These are phyloP conservation scores for Leccinellum albellum DNA, from an alignment of 768 basidiomycete species.

Conservation along the genomic window DNA sequence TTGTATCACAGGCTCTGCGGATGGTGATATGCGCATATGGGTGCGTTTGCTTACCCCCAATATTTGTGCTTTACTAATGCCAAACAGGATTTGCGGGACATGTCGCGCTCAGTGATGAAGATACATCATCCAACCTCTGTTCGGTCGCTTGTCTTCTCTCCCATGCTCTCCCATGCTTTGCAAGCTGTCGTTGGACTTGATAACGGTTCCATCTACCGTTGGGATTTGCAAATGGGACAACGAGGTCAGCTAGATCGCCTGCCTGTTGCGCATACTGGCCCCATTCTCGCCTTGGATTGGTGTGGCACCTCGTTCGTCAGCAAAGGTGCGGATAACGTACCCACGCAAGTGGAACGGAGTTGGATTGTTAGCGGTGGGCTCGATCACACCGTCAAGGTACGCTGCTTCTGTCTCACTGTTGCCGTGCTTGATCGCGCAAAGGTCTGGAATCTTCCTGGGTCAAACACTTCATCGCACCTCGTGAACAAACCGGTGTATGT, in stretches of 20 bases:
- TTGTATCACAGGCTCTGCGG: conserved; percentile 76
- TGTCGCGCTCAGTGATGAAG: conserved; percentile 63
- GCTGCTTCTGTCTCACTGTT: conserved; percentile 1
- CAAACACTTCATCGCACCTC: conserved; percentile 46
- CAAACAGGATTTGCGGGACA: conserved; percentile 66
- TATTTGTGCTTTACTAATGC: not conserved
- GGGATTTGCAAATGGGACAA: conserved; percentile 79
- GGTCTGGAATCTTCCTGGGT: conserved; percentile 65
- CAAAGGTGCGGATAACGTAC: conserved; percentile 12
- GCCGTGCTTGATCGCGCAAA: conserved; percentile 22
- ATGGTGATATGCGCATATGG: conserved; percentile 80
- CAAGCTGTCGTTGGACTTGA: conserved; percentile 68
- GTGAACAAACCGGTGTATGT: conserved; percentile 64
- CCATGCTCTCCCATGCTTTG: conserved; percentile 58
- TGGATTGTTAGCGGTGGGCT: conserved; percentile 81
- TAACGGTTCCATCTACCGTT: conserved; percentile 69
- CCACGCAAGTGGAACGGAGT: conserved; percentile 36
- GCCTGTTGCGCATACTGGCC: conserved; percentile 67
- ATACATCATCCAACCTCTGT: conserved; percentile 70
- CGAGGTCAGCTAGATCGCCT: conserved; percentile 69
- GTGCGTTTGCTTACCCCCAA: conserved; percentile 35
- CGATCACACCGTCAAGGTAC: conserved; percentile 74
- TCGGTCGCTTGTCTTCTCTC: conserved; percentile 68
- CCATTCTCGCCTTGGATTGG: conserved; percentile 77
- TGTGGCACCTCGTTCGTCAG: conserved; percentile 33